Evolutionary conservation across 2,329 filamentous ascomycete genomes (phyloP).

Genomic region (Neonectria hederae): DNA sequence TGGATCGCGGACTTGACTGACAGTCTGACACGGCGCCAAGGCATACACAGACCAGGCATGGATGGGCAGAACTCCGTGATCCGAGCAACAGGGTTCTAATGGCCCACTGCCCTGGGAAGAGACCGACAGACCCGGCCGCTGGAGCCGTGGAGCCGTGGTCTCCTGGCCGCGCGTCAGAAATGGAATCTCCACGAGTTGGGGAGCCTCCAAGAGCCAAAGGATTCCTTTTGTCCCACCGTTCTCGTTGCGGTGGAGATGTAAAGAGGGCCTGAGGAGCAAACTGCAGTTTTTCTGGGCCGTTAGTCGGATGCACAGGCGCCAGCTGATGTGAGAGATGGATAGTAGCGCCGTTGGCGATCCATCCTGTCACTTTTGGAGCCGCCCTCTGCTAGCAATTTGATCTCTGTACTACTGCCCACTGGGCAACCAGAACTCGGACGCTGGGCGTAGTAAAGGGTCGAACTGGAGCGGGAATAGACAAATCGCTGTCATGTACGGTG

Average conservation of each 20-base stretch:
- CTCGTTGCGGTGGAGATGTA: background rate
- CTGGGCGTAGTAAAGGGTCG: background rate
- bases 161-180: too few relatives aligned
- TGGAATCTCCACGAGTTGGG: too few relatives aligned
- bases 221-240: too few relatives aligned
- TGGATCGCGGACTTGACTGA: slow-evolving; percentile 1
- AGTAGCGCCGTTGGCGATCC: background rate
- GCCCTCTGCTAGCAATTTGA: too few relatives aligned
- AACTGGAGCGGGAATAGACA: background rate
- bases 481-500: too few relatives aligned
- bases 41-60: background rate
- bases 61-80: too few relatives aligned
- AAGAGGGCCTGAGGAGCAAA: background rate
- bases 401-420: background rate
- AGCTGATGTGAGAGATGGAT: background rate
- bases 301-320: background rate
- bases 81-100: too few relatives aligned
- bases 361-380: background rate
- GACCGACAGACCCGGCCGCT: too few relatives aligned
- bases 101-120: too few relatives aligned
- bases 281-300: background rate
- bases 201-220: too few relatives aligned
- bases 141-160: too few relatives aligned
- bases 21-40: background rate
- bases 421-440: background rate